phyloP scores from a whole-genome alignment of 2,329 filamentous ascomycete genomes.

The Xylariales sp. region DNA sequence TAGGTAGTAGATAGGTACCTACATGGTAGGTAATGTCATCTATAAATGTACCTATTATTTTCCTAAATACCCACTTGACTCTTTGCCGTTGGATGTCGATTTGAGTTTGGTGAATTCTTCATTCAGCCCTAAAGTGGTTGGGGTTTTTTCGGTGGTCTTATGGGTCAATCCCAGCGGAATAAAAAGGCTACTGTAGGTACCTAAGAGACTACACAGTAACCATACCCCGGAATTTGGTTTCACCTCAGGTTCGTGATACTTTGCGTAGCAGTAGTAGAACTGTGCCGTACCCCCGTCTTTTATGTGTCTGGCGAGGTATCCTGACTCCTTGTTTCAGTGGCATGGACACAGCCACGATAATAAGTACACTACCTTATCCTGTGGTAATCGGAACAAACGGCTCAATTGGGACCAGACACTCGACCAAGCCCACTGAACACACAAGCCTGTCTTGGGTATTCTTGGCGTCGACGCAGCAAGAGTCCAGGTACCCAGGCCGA shows the following conservation, averaged over 20 bases:
- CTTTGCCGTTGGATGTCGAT: not conserved
- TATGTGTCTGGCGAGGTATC: not conserved
- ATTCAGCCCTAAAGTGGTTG: slow-evolving; percentile 1
- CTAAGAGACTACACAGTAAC: not conserved
- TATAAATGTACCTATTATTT: not conserved
- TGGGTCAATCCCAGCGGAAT: slow-evolving; percentile 11
- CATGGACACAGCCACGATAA: slow-evolving; percentile 21
- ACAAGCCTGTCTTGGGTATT: slow-evolving; percentile 14
- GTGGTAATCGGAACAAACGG: slow-evolving; percentile 26
- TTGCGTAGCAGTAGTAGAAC: not conserved
- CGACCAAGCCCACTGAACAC: not conserved
- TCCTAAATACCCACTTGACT: no score
- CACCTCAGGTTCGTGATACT: slow-evolving; percentile 14
- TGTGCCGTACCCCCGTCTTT: slow-evolving; percentile 25
- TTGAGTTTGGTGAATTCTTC: not conserved
- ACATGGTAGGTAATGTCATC: no score
- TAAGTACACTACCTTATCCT: not conserved
- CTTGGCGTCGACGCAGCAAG: slow-evolving; percentile 7
- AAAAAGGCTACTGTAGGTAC: slow-evolving; percentile 16
- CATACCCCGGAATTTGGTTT: slow-evolving; percentile 24
- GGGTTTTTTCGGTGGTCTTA: not conserved
- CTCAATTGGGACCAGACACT: not conserved
- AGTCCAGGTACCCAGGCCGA: no score
- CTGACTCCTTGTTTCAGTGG: slow-evolving; percentile 25
- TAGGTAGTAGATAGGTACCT: no score